Percentiles rank a stretch among this genome's conserved stretches.
Conservation (phyloP, 805 yeast species). For the Kodamaea sagamina region DNA sequence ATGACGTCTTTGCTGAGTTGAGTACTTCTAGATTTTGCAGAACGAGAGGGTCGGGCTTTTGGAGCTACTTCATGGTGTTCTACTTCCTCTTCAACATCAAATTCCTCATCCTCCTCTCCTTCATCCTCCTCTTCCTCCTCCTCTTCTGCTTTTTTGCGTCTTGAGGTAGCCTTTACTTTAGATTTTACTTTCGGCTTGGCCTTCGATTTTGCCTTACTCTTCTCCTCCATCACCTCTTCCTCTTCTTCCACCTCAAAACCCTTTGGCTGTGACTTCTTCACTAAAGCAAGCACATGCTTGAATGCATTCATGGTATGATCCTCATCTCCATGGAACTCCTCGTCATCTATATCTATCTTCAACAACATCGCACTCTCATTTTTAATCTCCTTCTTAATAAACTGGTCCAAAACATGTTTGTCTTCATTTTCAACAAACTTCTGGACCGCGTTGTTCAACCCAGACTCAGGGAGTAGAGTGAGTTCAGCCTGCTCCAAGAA, state of each 20-base stretch:
- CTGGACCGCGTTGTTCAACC: constrained; percentile 71
- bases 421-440: constrained; percentile 82
- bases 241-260: constrained; percentile 5
- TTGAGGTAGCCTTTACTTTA: background rate
- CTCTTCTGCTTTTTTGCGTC: background rate
- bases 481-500: constrained; percentile 64
- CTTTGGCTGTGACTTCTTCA: constrained; percentile 24
- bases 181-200: constrained; percentile 1
- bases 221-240: constrained; percentile 2
- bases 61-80: constrained; percentile 1
- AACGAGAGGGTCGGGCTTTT: constrained; percentile 8
- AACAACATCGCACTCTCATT: constrained; percentile 53
- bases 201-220: background rate
- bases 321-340: constrained; percentile 32
- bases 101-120: constrained; percentile 2
- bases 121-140: constrained; percentile 2
- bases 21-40: constrained; percentile 9
- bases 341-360: constrained; percentile 44
- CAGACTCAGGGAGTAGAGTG: constrained; percentile 70
- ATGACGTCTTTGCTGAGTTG: constrained; percentile 6
- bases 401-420: constrained; percentile 65
- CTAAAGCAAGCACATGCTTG: constrained; percentile 44
- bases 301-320: constrained; percentile 35
- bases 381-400: constrained; percentile 56
- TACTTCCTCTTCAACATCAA: background rate